Conservation (phyloP, 1,284 basidiomycete species). For the Salmacisia buchloeana region DNA sequence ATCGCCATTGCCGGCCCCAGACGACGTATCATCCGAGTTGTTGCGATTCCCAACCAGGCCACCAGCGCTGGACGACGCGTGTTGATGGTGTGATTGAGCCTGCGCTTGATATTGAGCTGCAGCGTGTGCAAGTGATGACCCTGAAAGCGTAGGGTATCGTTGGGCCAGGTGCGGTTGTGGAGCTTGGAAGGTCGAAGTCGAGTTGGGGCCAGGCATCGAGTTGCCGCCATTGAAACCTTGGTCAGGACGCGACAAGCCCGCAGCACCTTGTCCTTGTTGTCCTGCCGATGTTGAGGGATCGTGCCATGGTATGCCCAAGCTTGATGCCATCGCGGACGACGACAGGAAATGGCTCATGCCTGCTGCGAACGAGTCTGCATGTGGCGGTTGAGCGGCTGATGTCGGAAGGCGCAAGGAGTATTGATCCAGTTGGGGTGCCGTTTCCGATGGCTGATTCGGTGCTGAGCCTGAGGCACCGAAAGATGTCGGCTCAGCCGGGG, state of each 20-base stretch:
- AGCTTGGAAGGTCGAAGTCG: no score
- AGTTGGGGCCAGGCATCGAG: no score
- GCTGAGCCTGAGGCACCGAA: no score
- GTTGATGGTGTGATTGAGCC: neutral
- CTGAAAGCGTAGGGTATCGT: neutral
- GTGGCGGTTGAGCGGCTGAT: neutral
- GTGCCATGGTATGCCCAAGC: neutral
- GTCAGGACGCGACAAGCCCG: no score
- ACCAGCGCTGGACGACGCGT: neutral
- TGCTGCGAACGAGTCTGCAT: neutral
- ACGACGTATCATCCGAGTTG: neutral
- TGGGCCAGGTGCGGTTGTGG: neutral
- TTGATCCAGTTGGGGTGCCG: neutral
- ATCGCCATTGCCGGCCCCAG: no score
- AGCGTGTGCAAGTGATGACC: neutral
- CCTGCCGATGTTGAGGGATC: neutral
- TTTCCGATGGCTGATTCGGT: no score
- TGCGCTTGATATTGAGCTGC: neutral
- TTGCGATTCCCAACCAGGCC: neutral
- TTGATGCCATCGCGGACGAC: neutral
- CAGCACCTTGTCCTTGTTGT: no score
- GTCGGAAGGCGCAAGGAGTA: neutral
- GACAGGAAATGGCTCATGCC: neutral
- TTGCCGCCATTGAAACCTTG: no score
- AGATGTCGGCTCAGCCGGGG: no score